Base-by-base conservation (phyloP, 2,329 filamentous ascomycete genomes). In the Paecilomyces dactylethromorphus region DNA sequence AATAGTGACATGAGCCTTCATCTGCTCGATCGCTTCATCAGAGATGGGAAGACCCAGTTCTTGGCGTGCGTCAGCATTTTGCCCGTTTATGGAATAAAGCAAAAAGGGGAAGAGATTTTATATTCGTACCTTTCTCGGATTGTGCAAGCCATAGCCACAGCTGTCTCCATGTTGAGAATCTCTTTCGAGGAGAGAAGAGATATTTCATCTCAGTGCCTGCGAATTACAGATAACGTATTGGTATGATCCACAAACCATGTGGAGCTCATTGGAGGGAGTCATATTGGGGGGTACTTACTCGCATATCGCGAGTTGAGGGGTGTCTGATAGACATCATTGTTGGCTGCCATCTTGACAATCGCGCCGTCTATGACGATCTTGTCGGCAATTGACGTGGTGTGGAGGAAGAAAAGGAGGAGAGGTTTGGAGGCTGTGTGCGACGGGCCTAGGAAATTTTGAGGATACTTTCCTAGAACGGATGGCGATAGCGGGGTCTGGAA, bases 81-180 rank as follows among this genome's bases (percentile, higher is more conserved):
- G 53, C 26, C 61, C 57, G 1, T 45, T 45, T 21, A 7, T 45
- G 39, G 39, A 45, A 45, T 18, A 45, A n/a, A n/a, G n/a, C n/a
- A n/a, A 10, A 10, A 18, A 45, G 18, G 18, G 18, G n/a, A 45
- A n/a, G 5, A 45, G 21, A 52, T 52, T 29, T 29, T 22, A 24
- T 52, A 12, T 26, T 29, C 24, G 59, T 70, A 74, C 71, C 71
- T 73, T 87, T 87, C 79, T 96, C 88, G 10, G 84, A 81, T 79
- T 96, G 88, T 24, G 92, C 92, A 11, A 96, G 87, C 76, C 83
- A 87, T 52, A 93, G 79, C 92, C 92, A 97, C 18, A 96, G 84
- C 72, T 90, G 83, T 63, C 92, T 86, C 91, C 91, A 95, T 58
- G 86, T 91, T 50, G 85, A 87, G 73, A 87, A 86, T 31, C 91